Evolutionary conservation across 2,329 filamentous ascomycete genomes (phyloP).

Genomic region (Lachnellula cervina): DNA sequence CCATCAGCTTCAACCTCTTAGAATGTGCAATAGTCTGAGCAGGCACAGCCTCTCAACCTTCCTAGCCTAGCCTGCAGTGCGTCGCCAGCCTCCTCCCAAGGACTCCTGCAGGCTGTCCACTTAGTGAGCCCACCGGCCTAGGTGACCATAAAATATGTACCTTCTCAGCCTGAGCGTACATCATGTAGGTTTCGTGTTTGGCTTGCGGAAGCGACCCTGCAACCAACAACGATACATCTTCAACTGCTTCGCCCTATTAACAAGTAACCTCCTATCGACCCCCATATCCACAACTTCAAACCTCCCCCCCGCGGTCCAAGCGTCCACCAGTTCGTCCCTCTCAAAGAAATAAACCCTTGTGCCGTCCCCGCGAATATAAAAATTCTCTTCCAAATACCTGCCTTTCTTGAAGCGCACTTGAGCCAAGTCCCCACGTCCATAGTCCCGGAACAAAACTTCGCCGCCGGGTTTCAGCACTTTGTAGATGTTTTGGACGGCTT

Average conservation of each 20-base stretch:
- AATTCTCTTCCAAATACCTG: conserved; percentile 91
- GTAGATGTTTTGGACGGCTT: conserved; percentile 76
- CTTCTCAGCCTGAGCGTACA: background rate
- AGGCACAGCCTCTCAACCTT: no score
- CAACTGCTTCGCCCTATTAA: conserved; percentile 82
- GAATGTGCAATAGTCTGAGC: no score
- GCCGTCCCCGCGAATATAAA: conserved; percentile 92
- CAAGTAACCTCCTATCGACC: conserved; percentile 80
- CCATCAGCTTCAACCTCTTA: no score
- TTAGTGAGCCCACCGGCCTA: background rate
- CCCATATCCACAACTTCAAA: conserved; percentile 77
- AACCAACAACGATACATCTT: conserved; percentile 99
- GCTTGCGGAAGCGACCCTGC: conserved; percentile 74
- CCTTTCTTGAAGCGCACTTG: conserved; percentile 97
- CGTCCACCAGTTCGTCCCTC: conserved; percentile 69
- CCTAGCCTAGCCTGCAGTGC: no score
- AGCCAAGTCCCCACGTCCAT: conserved; percentile 89
- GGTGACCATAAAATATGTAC: background rate
- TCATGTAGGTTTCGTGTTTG: conserved; percentile 1
- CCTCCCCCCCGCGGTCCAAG: conserved; percentile 59
- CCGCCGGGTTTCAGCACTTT: conserved; percentile 85
- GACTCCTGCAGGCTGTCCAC: background rate
- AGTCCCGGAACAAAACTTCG: conserved; percentile 92
- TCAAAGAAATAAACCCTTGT: conserved; percentile 98
- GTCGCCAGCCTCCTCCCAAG: no score